Evolutionary conservation across 352 stramenopile genomes (phyloP).

Genomic region (Phytophthora pseudosyringae): DNA sequence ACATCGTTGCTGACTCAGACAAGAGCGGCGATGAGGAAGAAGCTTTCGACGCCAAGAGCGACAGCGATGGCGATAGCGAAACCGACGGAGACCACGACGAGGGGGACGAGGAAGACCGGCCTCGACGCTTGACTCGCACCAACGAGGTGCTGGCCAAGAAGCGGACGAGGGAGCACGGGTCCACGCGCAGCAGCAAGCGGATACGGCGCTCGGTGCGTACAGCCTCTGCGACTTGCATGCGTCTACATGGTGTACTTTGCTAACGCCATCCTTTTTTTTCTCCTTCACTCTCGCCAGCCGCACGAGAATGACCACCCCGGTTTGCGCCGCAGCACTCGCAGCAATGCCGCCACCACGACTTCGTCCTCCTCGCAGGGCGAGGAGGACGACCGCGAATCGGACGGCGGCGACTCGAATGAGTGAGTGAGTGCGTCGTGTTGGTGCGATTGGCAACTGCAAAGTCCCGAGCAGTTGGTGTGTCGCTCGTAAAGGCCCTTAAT

Average conservation of each 20-base stretch:
- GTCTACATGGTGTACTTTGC: neutral
- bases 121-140: slow-evolving; percentile 18
- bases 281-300: slow-evolving; percentile 6
- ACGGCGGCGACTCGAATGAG: slow-evolving; percentile 19
- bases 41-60: slow-evolving; percentile 30
- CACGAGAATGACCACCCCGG: slow-evolving; percentile 19
- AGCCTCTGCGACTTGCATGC: neutral
- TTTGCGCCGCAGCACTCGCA: slow-evolving; percentile 38
- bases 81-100: slow-evolving; percentile 36
- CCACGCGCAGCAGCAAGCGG: slow-evolving; percentile 29
- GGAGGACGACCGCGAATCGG: slow-evolving; percentile 9
- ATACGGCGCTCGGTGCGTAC: slow-evolving; percentile 37
- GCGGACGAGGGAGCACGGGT: slow-evolving; percentile 14
- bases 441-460: slow-evolving; percentile 11
- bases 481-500: slow-evolving; percentile 1
- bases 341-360: neutral
- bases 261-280: slow-evolving; percentile 8
- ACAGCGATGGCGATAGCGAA: slow-evolving; percentile 31
- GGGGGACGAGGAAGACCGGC: slow-evolving; percentile 14
- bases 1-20: slow-evolving; percentile 33
- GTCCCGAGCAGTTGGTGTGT: neutral
- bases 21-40: slow-evolving; percentile 40
- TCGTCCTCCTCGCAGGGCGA: slow-evolving; percentile 35
- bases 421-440: slow-evolving; percentile 5
- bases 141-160: slow-evolving; percentile 20